These are phyloP conservation scores for Poa annua DNA, from an alignment of 176 grass and related monocot genomes.

Conservation along the genomic window DNA sequence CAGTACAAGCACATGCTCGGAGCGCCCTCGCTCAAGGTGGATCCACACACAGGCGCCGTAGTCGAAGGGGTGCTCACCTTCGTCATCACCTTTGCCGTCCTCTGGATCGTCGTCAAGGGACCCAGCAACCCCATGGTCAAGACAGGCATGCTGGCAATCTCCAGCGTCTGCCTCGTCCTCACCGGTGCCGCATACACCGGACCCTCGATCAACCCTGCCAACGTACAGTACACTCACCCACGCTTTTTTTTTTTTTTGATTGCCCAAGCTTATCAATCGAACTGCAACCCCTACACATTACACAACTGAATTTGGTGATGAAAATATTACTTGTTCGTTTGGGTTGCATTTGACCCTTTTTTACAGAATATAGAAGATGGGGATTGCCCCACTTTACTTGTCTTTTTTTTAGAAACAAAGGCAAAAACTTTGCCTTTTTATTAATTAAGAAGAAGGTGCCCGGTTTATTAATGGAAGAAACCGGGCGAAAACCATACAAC, in stretches of 20 bases:
- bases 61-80: constrained; percentile 72
- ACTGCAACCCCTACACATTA: not conserved
- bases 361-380: not conserved
- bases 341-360: not conserved
- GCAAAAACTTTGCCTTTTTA: no score
- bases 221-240: constrained; percentile 39
- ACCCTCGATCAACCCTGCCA: constrained; percentile 78
- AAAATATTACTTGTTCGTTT: not conserved
- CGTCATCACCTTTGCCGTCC: constrained; percentile 53
- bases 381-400: no score
- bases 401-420: no score
- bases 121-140: constrained; percentile 56
- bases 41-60: constrained; percentile 58
- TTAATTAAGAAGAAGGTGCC: no score
- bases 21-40: constrained; percentile 64
- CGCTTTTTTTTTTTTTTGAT: not conserved
- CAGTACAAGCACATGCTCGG: constrained; percentile 65
- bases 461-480: no score
- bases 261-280: not conserved
- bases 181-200: constrained; percentile 62
- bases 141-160: constrained; percentile 50
- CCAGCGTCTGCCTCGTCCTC: constrained; percentile 53
- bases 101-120: constrained; percentile 60
- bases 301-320: constrained; percentile 1
- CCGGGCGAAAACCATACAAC: no score